Evolutionary conservation across 345 rosid genomes (phyloP), one percentile per base, ranked within the genome.

Genomic region (Salix purpurea): DNA sequence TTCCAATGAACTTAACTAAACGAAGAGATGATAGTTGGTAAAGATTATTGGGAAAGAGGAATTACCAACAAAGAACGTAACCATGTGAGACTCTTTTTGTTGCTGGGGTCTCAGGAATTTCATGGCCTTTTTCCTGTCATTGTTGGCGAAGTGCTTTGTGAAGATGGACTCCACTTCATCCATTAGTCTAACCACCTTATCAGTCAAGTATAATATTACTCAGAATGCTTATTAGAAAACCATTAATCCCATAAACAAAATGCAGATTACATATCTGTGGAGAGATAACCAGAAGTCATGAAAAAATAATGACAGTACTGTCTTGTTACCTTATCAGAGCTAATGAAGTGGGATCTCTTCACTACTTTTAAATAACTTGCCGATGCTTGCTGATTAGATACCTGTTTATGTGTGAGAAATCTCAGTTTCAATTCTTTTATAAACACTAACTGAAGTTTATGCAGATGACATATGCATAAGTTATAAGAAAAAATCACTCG

Each of bases 81-180:
- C 88, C 97, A 89, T 84, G 88, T 96, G 99, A 86, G 99, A 92
- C 19, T 89, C 96, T 85, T 89, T 91, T 28, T 85, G 89, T 58
- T 89, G 94, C 77, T 88, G 97, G 16, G 99, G 98, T 83, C 83
- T 91, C 80, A 96, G 83, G 88, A 91, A 96, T 73, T 96, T 94
- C 99, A 96, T 96, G 16, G 99, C 95, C 80, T 84, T 96, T 84
- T 94, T 96, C 74, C 99, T 90, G 88, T 96, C 98, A 86, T 89
- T 90, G 88, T 79, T 94, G 77, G 97, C 90, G 84, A 96, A 94
- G 91, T 92, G 92, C 93, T 89, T 88, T 86, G 98, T 94, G 89
- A 96, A 94, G 74, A 90, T 82, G 88, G 93, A 89, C 87, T 96
- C 99, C 93, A 94, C 98, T 84, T 96, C 99, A 70, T 96, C 99